phyloP scores from a whole-genome alignment of 1,284 basidiomycete species.

The Tilletia indica region DNA sequence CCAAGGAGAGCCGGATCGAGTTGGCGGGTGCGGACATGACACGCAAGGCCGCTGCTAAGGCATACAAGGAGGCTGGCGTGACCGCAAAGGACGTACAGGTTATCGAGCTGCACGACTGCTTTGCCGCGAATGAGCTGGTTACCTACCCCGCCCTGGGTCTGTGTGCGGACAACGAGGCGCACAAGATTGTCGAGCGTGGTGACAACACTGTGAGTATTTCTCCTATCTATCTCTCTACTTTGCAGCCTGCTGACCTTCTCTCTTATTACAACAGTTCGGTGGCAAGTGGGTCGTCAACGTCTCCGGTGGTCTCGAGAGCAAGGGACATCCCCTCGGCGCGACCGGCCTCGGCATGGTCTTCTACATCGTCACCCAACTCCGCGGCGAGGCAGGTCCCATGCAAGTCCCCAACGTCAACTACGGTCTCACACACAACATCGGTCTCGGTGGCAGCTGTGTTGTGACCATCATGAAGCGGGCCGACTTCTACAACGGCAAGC shows the following conservation, averaged over 20 bases:
- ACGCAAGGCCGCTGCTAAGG: conserved; percentile 68
- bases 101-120: conserved; percentile 81
- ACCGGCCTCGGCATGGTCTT: conserved; percentile 85
- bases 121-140: conserved; percentile 68
- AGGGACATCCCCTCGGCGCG: conserved; percentile 75
- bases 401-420: conserved; percentile 73
- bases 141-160: conserved; percentile 80
- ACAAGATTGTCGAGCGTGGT: conserved; percentile 71
- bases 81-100: conserved; percentile 76
- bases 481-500: conserved; percentile 42
- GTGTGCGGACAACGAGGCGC: conserved; percentile 69
- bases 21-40: conserved; percentile 64
- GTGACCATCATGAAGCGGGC: conserved; percentile 41
- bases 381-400: conserved; percentile 55
- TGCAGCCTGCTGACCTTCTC: too few species aligned
- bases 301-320: conserved; percentile 77
- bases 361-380: conserved; percentile 70
- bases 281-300: conserved; percentile 86
- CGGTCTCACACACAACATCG: conserved; percentile 79
- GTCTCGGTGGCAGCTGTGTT: conserved; percentile 64
- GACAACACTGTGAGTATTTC: conserved; percentile 65
- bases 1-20: conserved; percentile 47
- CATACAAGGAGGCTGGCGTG: conserved; percentile 70
- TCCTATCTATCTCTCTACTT: too few species aligned
- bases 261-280: not conserved